Base-by-base conservation (phyloP, 1,284 basidiomycete species). In the Veloboletus limbatus region DNA sequence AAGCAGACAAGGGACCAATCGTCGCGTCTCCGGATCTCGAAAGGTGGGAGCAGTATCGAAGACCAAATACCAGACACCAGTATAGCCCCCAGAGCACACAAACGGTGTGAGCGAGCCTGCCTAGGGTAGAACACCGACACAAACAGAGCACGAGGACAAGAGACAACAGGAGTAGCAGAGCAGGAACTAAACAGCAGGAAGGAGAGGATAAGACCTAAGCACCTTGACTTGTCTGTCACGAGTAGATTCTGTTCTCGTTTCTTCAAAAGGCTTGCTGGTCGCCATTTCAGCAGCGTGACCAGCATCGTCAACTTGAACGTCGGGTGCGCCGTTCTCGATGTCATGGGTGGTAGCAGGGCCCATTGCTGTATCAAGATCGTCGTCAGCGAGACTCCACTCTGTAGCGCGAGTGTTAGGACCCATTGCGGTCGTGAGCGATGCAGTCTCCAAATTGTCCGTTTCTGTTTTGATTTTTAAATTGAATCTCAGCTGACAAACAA, bases 201-300 rank as follows among this genome's bases (percentile, higher is more conserved):
- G 67, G 66, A 68, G 69, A 74, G 76, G 78, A 65, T 47, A 44
- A 76, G 77, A 81, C 76, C 78, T 85, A 89, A 88, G 85, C 87
- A 89, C 86, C 87, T 89, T 89, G 77, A 84, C 73, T 73, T 85
- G 84, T 75, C 87, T 88, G 73, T 89, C 86, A 62, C 84, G 82
- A 48, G 56, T 43, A 59, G 69, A 61, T 48, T 76, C 75, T 54
- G 67, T 67, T 63, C 64, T 68, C 0, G 46, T 18, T 22, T 72
- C 74, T 66, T 72, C 73, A 56, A 72, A 71, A 49, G 67, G 52
- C 63, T 63, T 59, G 51, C 47, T 30, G 3, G 31, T 6, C 24
- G 54, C 48, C 53, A 66, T 58, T 34, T 67, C 63, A 34, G 35
- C 24, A 36, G 49, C 41, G 21, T 50, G 43, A 4, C 47, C 59